Conservation (phyloP, 1,139 yeast species). For the Meyerozyma smithsonii region DNA sequence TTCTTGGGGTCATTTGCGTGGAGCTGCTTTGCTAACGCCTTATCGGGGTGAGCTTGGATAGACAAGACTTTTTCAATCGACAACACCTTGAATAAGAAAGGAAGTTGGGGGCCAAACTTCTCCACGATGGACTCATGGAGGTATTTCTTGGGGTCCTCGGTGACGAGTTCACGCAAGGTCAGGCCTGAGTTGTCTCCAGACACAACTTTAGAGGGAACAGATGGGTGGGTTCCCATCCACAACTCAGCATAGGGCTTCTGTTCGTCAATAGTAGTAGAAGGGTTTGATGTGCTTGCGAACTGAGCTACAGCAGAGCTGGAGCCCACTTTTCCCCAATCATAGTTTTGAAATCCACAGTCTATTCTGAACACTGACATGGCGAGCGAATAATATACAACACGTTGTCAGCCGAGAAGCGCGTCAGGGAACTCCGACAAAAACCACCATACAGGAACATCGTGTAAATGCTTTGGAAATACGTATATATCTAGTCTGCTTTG, state of each 20-base stretch:
- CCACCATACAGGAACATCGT: background rate
- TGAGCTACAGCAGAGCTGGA: slow-evolving; percentile 81
- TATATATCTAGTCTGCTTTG: background rate
- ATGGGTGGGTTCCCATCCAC: slow-evolving; percentile 99
- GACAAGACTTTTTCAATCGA: slow-evolving; percentile 89
- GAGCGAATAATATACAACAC: slow-evolving; percentile 1
- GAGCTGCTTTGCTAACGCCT: slow-evolving; percentile 68
- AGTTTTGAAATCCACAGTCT: slow-evolving; percentile 61
- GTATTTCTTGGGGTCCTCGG: slow-evolving; percentile 52
- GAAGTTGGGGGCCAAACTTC: slow-evolving; percentile 77
- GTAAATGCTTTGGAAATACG: background rate
- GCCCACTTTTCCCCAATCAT: slow-evolving; percentile 89
- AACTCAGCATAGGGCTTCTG: slow-evolving; percentile 81
- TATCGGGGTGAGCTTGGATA: slow-evolving; percentile 98
- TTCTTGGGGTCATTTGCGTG: slow-evolving; percentile 83
- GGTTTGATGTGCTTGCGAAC: slow-evolving; percentile 70
- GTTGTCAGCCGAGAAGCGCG: slow-evolving; percentile 1
- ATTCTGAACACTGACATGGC: slow-evolving; percentile 30
- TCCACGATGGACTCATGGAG: slow-evolving; percentile 54
- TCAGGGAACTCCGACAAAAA: background rate
- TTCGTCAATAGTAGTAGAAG: slow-evolving; percentile 59
- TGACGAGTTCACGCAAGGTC: slow-evolving; percentile 61
- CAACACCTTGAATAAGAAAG: slow-evolving; percentile 88
- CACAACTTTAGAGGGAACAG: slow-evolving; percentile 71
- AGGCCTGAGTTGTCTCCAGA: slow-evolving; percentile 36